Evolutionary conservation across 2,329 filamentous ascomycete species (phyloP).

Genomic region (Colletotrichum cereale): DNA sequence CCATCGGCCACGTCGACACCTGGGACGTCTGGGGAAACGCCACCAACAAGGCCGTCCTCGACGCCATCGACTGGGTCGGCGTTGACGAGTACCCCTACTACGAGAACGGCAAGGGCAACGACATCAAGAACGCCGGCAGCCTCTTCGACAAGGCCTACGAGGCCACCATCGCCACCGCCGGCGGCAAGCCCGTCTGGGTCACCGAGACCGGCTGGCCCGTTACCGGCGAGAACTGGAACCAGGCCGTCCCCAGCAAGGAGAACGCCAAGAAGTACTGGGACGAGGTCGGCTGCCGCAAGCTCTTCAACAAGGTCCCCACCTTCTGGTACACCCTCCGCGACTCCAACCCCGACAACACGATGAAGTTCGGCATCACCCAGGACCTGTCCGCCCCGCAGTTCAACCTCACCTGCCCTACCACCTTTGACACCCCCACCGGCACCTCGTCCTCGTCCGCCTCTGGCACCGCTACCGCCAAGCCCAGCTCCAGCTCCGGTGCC

Average conservation of each 20-base stretch:
- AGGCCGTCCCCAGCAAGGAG: constrained; percentile 65
- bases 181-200: constrained; percentile 69
- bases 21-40: constrained; percentile 73
- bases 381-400: constrained; percentile 64
- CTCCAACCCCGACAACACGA: constrained; percentile 69
- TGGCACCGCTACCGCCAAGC: constrained; percentile 34
- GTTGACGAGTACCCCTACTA: constrained; percentile 77
- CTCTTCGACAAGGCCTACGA: constrained; percentile 67
- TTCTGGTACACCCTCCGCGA: constrained; percentile 75
- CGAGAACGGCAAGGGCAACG: constrained; percentile 67
- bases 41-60: constrained; percentile 70
- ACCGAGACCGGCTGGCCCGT: constrained; percentile 77
- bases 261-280: constrained; percentile 76
- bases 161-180: constrained; percentile 58
- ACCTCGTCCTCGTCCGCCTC: constrained; percentile 43
- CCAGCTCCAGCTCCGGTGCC: constrained; percentile 40
- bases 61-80: constrained; percentile 74
- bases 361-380: constrained; percentile 69
- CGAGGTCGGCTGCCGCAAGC: constrained; percentile 69
- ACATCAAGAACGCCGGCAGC: constrained; percentile 65
- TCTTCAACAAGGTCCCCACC: constrained; percentile 67
- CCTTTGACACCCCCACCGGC: constrained; percentile 51
- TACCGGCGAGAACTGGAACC: constrained; percentile 64
- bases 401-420: constrained; percentile 65
- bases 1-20: constrained; percentile 77